Percentiles rank a stretch among this genome's conserved stretches.
phyloP scores from a whole-genome alignment of 345 rosid genomes.

The Excoecaria cochinchinensis region DNA sequence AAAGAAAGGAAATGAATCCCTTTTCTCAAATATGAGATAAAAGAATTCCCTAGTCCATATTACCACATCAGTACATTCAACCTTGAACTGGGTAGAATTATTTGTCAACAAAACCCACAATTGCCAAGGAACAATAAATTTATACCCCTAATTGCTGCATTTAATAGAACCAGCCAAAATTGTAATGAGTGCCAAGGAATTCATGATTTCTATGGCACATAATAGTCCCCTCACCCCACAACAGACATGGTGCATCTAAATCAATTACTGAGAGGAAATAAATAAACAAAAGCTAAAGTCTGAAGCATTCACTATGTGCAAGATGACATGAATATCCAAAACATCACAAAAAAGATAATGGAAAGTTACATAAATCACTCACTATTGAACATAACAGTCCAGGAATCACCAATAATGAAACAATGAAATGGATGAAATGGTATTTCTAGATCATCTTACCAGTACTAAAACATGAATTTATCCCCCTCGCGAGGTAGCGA shows the following conservation, averaged over 20 bases:
- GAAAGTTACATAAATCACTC: background rate
- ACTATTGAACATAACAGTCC: background rate
- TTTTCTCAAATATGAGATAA: background rate
- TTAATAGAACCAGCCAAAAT: no score
- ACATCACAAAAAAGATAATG: background rate
- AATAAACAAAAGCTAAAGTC: background rate
- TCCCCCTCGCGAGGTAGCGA: constrained; percentile 96
- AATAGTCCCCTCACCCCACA: no score
- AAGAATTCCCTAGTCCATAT: background rate
- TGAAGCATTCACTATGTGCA: background rate
- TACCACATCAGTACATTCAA: background rate
- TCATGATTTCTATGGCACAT: no score
- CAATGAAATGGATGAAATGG: constrained; percentile 7
- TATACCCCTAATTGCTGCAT: background rate
- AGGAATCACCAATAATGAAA: background rate
- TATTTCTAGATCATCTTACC: constrained; percentile 47
- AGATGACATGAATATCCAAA: background rate
- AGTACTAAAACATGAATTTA: constrained; percentile 94
- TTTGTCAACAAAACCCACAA: no score
- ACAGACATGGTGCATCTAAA: no score
- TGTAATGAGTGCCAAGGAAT: no score
- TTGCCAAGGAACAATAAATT: background rate
- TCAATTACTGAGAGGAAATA: background rate
- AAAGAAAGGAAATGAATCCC: background rate
- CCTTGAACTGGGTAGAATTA: no score